phyloP scores from a whole-genome alignment of 2,329 filamentous ascomycete genomes.

The Venturia aucupariae region DNA sequence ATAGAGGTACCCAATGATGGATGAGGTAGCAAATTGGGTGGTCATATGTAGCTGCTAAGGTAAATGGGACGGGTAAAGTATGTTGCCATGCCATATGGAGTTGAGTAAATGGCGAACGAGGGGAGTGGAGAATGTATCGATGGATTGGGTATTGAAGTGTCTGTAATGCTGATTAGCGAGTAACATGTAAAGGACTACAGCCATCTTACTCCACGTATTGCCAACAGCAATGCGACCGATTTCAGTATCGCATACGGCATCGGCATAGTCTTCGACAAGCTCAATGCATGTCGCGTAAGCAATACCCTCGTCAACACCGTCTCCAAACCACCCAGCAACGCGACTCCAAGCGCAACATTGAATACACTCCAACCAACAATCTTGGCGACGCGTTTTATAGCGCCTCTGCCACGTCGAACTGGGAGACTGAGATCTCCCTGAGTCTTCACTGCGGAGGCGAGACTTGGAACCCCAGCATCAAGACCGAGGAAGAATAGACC shows the following conservation, averaged over 20 bases:
- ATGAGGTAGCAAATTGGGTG: conserved; percentile 16
- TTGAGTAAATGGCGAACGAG: conserved; percentile 20
- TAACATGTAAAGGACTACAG: neutral
- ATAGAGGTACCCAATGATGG: conserved; percentile 15
- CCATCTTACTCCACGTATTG: conserved; percentile 46
- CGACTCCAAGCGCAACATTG: conserved; percentile 13
- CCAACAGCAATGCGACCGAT: conserved; percentile 43
- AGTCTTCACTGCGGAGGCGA: conserved; percentile 12
- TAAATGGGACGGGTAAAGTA: conserved; percentile 12
- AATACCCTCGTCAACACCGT: conserved; percentile 44
- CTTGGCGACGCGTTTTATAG: conserved; percentile 9
- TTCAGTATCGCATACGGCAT: conserved; percentile 53
- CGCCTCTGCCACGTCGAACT: neutral
- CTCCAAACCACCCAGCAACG: conserved; percentile 46
- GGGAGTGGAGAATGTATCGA: conserved; percentile 57
- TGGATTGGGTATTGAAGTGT: conserved; percentile 65
- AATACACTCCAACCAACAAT: conserved; percentile 10
- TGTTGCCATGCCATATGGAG: conserved; percentile 12
- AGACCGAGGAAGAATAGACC: conserved; percentile 8
- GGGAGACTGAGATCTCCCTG: conserved; percentile 15
- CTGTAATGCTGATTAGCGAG: conserved; percentile 26
- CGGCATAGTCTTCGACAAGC: conserved; percentile 50
- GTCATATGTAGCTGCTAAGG: conserved; percentile 13
- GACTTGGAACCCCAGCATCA: conserved; percentile 12
- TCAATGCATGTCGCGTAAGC: conserved; percentile 45